Base-by-base conservation (phyloP, 2,329 filamentous ascomycete species). In the Hypoxylon sp. region DNA sequence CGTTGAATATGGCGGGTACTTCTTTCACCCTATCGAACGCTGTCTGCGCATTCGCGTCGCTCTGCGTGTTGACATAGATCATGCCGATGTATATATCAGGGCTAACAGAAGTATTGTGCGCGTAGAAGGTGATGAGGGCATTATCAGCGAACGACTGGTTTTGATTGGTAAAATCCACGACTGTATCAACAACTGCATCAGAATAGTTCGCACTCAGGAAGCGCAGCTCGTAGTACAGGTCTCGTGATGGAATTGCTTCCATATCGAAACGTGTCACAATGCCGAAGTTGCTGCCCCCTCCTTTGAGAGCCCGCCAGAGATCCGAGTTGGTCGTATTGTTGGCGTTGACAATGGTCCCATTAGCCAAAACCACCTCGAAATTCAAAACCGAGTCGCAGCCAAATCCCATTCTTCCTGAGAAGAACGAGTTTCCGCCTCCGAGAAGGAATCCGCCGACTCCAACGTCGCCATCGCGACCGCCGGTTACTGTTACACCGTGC, bases 261-360 rank as follows among this genome's bases (percentile, higher is more conserved):
- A 82, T 69, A 29, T 79, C 76, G 64, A 81, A 80, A 3, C 73
- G 72, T 11, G 82, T 80, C 2, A 81, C 78, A 58, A 82, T 78
- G 37, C 83, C 84, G 59, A 84, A 84, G 69, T 86, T 86, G 73
- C 77, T 81, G 29, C 79, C 76, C 9, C 85, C 84, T 3, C 84
- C 85, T 58, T 84, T 82, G 0, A 86, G 78, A 3, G 84, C 84
- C 63, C 75, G 78, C 74, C 78, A 86, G 2, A 86, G 76, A 65
- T 86, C 84, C 0, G 77, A 26, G 59, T 85, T 80, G 0, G 75
- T 61, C 0, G 71, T 66, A 1, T 66, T 71, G 46, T 81, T 83
- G 10, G 81, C 83, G 22, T 82, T 80, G 53, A 85, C 71, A 46
- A 86, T 78, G 0, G 68, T 59, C 10, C 84, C 83, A 54, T 78